Conservation (phyloP, 495 filamentous ascomycete species). For the Aspergillus conjunctus region DNA sequence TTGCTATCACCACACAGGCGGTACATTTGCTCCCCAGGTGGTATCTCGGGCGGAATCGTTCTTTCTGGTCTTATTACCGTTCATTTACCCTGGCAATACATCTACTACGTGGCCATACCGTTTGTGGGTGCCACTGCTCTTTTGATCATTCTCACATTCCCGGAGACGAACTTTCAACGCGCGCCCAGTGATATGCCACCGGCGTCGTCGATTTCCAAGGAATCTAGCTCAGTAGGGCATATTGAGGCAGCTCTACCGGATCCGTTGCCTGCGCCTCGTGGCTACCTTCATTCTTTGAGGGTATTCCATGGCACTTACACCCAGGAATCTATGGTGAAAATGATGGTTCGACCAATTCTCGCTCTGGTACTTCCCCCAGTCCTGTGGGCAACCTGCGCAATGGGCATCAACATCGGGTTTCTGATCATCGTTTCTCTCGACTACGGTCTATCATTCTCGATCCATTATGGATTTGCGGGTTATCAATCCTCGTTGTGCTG, state of each 20-base stretch:
- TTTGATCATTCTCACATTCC: background rate
- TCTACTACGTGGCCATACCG: background rate
- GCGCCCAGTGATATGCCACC: background rate
- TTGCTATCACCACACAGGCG: background rate
- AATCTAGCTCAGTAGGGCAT: background rate
- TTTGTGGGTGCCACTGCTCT: background rate
- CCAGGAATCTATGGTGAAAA: background rate
- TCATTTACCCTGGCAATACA: background rate
- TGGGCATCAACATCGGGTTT: background rate
- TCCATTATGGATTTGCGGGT: background rate
- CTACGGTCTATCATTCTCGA: background rate
- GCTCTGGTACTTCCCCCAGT: background rate
- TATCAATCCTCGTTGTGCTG: too few species aligned
- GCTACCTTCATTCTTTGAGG: background rate
- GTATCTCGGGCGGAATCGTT: background rate
- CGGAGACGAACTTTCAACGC: background rate
- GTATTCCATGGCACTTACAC: constrained; percentile 3
- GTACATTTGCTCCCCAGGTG: background rate
- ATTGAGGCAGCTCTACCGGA: background rate
- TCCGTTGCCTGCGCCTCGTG: background rate
- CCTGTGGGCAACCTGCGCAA: background rate
- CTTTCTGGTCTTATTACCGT: background rate
- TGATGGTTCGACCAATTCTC: background rate
- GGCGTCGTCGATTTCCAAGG: background rate
- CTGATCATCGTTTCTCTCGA: background rate